Evolutionary conservation across 495 filamentous ascomycete species (phyloP), one percentile per base, ranked within the genome.

Genomic region (Mytilinidion resinicola): DNA sequence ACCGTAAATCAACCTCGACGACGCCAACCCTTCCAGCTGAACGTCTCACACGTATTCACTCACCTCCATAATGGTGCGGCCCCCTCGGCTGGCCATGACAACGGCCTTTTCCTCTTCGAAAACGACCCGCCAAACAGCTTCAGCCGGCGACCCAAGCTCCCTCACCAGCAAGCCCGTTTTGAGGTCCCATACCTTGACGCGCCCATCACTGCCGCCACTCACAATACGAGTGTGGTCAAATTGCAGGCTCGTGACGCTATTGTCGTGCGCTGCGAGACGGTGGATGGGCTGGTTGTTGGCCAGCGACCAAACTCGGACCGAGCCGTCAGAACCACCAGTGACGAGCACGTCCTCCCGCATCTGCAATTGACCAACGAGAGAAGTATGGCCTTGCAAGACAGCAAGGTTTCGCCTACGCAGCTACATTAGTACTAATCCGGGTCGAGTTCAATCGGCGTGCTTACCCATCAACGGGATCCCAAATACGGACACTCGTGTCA

Each of bases 71-170:
- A 96, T 86, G 1, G 95, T 97, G 54, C 89, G 81, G 47, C 82
- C 82, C 25, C 80, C 81, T 56, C 93, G 80, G 63, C 85, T 85
- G 3, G 93, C 92, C 82, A 98, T 91, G 38, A 96, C 91, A 15
- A 98, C 91, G 53, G 90, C 92, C 68, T 96, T 96, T 73, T 98
- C 95, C 51, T 95, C 91, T 69, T 98, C 93, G 70, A 98, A 97
- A 1, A 93, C 95, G 30, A 97, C 93, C 51, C 95, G 80, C 93
- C 93, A 98, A 3, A 98, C 93, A 9, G 90, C 90, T 64, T 98
- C 91, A 1, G 91, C 90, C 10, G 91, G 91, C 14, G 85, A 80
- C 8, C 89, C 89, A 10, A 98, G 81, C 73, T 98, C 93, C 30
- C 93, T 84, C 20, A 97, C 85, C n/a, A 95, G 77, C 34, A 85